These are phyloP conservation scores for Stenocarpella maydis DNA, from an alignment of 2,329 filamentous ascomycete species.

Conservation along the genomic window DNA sequence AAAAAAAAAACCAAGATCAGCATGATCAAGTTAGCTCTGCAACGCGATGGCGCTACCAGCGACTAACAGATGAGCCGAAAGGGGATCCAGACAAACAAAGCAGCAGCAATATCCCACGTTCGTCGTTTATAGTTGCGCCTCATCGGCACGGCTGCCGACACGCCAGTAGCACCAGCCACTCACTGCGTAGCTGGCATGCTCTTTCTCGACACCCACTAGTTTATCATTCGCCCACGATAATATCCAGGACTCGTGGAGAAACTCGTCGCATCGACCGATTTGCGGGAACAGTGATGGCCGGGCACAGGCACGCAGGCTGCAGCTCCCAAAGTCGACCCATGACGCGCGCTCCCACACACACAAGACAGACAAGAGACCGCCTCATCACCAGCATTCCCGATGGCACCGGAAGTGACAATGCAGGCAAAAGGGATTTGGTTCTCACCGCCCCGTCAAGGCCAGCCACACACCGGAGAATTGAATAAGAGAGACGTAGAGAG, in stretches of 20 bases:
- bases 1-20: slow-evolving; percentile 30
- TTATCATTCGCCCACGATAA: no score
- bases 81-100: background rate
- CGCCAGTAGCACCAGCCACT: background rate
- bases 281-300: background rate
- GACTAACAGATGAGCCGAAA: slow-evolving; percentile 17
- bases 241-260: background rate
- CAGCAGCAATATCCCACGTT: no score
- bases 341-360: background rate
- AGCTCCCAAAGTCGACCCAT: background rate
- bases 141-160: slow-evolving; percentile 18
- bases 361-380: background rate
- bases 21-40: slow-evolving; percentile 23
- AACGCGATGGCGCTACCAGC: slow-evolving; percentile 24
- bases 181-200: background rate
- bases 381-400: slow-evolving; percentile 16
- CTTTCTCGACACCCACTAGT: background rate
- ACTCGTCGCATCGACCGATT: background rate
- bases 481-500: background rate
- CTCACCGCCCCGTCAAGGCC: background rate
- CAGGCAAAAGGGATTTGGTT: slow-evolving; percentile 13
- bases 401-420: slow-evolving; percentile 22
- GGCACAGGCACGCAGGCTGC: background rate
- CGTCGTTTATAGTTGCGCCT: background rate
- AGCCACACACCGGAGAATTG: background rate